Evolutionary conservation across 2,329 filamentous ascomycete genomes (phyloP), one percentile per base, ranked within the genome.

Genomic region (Aureobasidium namibiae): DNA sequence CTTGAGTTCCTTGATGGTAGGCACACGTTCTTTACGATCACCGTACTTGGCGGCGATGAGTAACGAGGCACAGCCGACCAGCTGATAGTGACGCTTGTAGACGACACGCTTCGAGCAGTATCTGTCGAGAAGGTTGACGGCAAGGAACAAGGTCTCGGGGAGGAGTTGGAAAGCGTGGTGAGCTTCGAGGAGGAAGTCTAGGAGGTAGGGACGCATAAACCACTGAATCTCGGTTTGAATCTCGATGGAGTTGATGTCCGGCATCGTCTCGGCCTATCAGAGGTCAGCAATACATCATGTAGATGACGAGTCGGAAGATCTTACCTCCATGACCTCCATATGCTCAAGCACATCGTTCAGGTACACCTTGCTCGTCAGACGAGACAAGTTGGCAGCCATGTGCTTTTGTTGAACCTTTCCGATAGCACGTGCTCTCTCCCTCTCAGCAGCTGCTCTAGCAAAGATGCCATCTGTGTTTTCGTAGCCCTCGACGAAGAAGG

Each of bases 151-250:
- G 1, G 94, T 99, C 73, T 96, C 91, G 41, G 94, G 92, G 13
- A 97, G 82, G 11, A 99, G 82, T 67, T 90, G 88, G 76, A 97
- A 99, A 62, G 92, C 92, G 65, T 90, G 88, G 71, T 99, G 94
- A 53, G 92, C 94, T 81, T 99, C 94, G 68, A 97, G 88, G 66
- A 99, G 83, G 76, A 99, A 99, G 78, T 99, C 94, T 71, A 99
- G 89, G 36, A 99, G 86, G 74, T 96, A 97, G 0, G 94, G 94
- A 68, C 94, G 82, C 94, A 99, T 99, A 77, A 95, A 97, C 94
- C 94, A 99, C 73, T 97, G 91, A 64, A 99, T 97, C 81, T 99
- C 94, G 65, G 92, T 91, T 76, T 99, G 94, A 75, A 97, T 96
- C 74, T 99, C 94, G 73, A 99, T 99, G 36, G 95, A 91, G 73